Conservation (phyloP, 139 green algal species). For the Chlamydomonas incerta region DNA sequence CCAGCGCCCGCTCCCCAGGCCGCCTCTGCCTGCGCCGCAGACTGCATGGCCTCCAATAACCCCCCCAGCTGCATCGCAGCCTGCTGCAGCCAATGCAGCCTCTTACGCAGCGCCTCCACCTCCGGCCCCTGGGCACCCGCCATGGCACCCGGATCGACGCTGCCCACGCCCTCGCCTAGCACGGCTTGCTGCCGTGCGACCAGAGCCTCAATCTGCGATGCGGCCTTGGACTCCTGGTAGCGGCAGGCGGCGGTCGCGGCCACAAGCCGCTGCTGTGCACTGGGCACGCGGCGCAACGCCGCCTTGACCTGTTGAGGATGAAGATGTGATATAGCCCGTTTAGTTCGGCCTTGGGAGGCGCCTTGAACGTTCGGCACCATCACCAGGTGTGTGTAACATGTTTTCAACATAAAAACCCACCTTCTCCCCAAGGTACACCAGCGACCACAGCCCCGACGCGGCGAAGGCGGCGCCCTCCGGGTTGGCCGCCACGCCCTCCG, state of each 20-base stretch:
- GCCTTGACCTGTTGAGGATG: constrained; percentile 48
- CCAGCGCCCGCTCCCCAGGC: no score
- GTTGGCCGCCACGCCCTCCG: constrained; percentile 43
- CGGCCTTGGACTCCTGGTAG: constrained; percentile 24
- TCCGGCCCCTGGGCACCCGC: neutral
- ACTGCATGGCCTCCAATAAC: constrained; percentile 3
- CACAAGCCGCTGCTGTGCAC: constrained; percentile 16
- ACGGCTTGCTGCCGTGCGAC: neutral
- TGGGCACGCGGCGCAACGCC: constrained; percentile 40
- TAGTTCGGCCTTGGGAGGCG: no score
- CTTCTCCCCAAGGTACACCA: constrained; percentile 68
- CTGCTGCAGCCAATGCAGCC: neutral
- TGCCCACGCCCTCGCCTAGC: neutral
- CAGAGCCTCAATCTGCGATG: neutral
- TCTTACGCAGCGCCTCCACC: neutral
- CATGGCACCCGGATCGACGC: neutral
- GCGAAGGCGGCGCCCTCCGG: constrained; percentile 54
- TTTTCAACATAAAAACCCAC: no score
- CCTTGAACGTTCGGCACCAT: no score
- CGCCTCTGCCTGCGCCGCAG: neutral
- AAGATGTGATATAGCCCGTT: no score
- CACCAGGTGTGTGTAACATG: no score
- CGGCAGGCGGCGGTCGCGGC: constrained; percentile 3
- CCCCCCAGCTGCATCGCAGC: constrained; percentile 11
- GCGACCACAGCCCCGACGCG: constrained; percentile 62